Conservation (phyloP, 495 filamentous ascomycete species). For the Neurospora sp. region DNA sequence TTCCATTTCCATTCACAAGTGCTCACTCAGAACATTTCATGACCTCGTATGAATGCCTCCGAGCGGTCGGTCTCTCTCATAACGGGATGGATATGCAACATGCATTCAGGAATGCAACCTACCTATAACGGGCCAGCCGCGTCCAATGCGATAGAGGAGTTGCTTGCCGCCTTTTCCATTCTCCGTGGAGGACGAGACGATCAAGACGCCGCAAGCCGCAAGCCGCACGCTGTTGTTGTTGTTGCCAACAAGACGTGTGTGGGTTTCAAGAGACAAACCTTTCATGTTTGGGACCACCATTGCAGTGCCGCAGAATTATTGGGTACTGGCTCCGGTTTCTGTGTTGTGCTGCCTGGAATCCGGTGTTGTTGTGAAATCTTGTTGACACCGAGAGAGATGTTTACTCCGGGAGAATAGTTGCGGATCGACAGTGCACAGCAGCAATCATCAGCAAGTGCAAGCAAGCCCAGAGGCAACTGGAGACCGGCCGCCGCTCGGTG, state of each 20-base stretch:
- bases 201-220: background rate
- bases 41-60: background rate
- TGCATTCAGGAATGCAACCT: background rate
- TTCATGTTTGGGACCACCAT: background rate
- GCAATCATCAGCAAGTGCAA: background rate
- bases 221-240: background rate
- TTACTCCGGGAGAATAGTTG: background rate
- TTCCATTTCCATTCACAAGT: background rate
- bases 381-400: background rate
- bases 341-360: background rate
- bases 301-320: background rate
- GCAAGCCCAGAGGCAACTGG: background rate
- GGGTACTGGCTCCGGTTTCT: background rate
- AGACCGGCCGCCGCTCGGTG: background rate
- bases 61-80: background rate
- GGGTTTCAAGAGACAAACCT: background rate
- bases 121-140: background rate
- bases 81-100: background rate
- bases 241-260: background rate
- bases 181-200: background rate
- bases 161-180: background rate
- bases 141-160: background rate
- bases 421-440: background rate
- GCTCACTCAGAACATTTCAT: background rate
- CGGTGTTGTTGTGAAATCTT: background rate